Base-by-base conservation (phyloP, 1,139 yeast genomes). In the Protomyces inundatus region DNA sequence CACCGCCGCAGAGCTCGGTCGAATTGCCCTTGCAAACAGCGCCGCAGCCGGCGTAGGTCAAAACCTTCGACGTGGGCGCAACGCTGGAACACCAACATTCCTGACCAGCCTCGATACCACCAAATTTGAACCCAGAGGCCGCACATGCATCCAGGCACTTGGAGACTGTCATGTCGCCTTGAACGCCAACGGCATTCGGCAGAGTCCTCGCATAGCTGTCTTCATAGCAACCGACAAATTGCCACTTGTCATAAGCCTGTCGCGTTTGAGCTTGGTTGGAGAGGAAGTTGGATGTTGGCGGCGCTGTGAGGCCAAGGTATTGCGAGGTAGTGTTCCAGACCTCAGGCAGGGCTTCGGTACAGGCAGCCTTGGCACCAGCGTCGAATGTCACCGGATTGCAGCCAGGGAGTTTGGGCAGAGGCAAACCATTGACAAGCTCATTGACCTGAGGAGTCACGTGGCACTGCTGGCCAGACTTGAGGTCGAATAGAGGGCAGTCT, bases 61-160 rank as follows among this genome's bases (percentile, higher is more conserved):
- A 34, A 14, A 45, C 34, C 7, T 10, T 12, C 12, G 53, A 37
- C 7, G 54, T 10, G 12, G 57, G 55, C 7, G 40, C 46, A 4
- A 48, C 16, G 59, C 30, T 45, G n/a, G 62, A 54, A 45, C 63
- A 55, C 65, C 64, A 64, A 40, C 66, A 64, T 33, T 64, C 63
- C 7, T 52, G 35, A 33, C 65, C 64, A 32, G 56, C 42, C 46
- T 64, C 66, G 33, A 61, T 55, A 16, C 61, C 65, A 9, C 63
- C 66, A 40, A 14, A 61, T n/a, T 36, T 45, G 55, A 40, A 61
- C 52, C 55, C 65, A 7, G 55, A 46, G 35, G 52, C 16, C 32
- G 40, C 12, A 32, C 61, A 51, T 3, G 65, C 61, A 16, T 54
- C 58, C 36, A 61, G 55, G 36, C 64, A 61, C 16, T 52, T 7